A percentile compares a stretch with the other conserved stretches of the same genome.
These are phyloP conservation scores for Colletotrichum gloeosporioides DNA, from an alignment of 2,329 filamentous ascomycete species.

Conservation along the genomic window DNA sequence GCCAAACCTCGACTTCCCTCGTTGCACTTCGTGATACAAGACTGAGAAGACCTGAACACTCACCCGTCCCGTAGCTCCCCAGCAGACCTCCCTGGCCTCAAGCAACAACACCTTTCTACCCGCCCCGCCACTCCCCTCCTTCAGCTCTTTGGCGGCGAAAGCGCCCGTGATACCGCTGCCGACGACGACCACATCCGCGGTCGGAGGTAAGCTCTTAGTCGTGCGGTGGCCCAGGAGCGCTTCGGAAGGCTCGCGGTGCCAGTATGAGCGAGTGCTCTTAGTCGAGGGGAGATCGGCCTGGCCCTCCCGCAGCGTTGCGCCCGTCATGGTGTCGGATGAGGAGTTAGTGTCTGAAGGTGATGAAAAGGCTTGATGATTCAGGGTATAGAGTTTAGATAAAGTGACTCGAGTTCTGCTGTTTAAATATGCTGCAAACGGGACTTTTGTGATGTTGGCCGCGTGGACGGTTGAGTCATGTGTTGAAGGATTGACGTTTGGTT, in stretches of 20 bases:
- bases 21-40: not conserved
- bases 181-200: slow-evolving; percentile 73
- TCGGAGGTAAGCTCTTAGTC: slow-evolving; percentile 64
- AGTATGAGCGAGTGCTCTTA: slow-evolving; percentile 71
- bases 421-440: not conserved
- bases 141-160: slow-evolving; percentile 71
- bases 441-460: not conserved
- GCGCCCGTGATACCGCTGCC: slow-evolving; percentile 81
- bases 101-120: slow-evolving; percentile 70
- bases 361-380: not conserved
- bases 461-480: not conserved
- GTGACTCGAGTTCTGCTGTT: not conserved
- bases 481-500: not conserved
- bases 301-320: slow-evolving; percentile 30
- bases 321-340: slow-evolving; percentile 33
- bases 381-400: not conserved
- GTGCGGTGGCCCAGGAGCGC: slow-evolving; percentile 71
- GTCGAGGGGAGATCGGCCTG: slow-evolving; percentile 64
- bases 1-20: not conserved
- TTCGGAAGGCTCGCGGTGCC: slow-evolving; percentile 72
- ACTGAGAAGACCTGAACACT: slow-evolving; percentile 38
- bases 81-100: slow-evolving; percentile 81
- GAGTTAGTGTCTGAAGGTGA: not conserved
- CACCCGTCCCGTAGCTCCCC: slow-evolving; percentile 82
- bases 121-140: slow-evolving; percentile 39